Evolutionary conservation across 257 asterid species (phyloP).

Genomic region (Henckelia pumila): DNA sequence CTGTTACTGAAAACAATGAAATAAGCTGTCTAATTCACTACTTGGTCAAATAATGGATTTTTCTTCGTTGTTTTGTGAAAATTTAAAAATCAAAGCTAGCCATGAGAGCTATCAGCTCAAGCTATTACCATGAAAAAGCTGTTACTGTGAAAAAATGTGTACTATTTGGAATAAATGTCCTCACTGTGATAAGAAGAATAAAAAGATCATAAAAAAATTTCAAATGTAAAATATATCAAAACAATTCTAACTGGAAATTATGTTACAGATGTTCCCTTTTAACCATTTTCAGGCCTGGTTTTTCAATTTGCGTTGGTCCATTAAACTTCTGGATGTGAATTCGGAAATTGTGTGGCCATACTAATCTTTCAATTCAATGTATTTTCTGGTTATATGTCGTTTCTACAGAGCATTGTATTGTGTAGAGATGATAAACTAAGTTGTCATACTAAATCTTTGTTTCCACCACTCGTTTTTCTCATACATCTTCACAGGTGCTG

Average conservation of each 20-base stretch:
- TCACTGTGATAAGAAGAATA: neutral
- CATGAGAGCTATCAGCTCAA: neutral
- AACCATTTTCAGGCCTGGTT: neutral
- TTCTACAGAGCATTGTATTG: neutral
- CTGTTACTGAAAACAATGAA: no score
- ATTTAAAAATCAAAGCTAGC: neutral
- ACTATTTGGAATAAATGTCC: neutral
- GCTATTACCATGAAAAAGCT: neutral
- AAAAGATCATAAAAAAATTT: no score
- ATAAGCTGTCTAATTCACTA: no score
- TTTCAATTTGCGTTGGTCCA: neutral
- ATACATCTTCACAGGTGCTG: conserved; percentile 49
- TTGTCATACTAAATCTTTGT: neutral
- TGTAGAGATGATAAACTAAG: neutral
- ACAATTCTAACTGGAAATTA: neutral
- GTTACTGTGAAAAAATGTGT: no score
- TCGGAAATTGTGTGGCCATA: no score
- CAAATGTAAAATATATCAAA: no score
- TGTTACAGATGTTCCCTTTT: neutral
- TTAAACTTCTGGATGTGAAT: no score
- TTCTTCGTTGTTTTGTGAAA: neutral
- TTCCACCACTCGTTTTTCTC: neutral
- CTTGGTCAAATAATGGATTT: no score
- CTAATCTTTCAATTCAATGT: no score
- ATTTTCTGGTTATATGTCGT: neutral